Conservation (phyloP, 2,329 filamentous ascomycete species). For the Diplodia scrobiculata region DNA sequence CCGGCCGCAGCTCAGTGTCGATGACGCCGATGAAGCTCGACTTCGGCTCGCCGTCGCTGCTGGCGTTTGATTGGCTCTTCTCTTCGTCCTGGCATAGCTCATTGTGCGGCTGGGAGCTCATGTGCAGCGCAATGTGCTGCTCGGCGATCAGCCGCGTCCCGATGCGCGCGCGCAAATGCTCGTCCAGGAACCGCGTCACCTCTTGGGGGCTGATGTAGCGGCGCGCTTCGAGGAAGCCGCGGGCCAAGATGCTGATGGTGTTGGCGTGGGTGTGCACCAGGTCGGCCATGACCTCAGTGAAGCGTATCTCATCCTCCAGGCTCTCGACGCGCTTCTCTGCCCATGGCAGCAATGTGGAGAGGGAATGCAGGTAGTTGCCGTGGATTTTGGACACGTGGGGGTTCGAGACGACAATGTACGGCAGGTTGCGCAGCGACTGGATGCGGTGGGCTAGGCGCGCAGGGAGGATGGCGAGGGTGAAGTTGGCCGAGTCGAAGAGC, state of each 20-base stretch:
- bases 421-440: slow-evolving; percentile 86
- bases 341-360: slow-evolving; percentile 87
- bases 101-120: slow-evolving; percentile 70
- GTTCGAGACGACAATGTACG: slow-evolving; percentile 98
- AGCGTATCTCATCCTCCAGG: slow-evolving; percentile 83
- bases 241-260: slow-evolving; percentile 88
- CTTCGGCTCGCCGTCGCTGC: slow-evolving; percentile 48
- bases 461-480: slow-evolving; percentile 88
- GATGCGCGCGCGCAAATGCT: slow-evolving; percentile 89
- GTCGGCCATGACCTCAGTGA: slow-evolving; percentile 90
- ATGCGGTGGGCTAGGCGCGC: slow-evolving; percentile 92
- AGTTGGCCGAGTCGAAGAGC: slow-evolving; percentile 88
- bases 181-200: slow-evolving; percentile 89
- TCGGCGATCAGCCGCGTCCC: slow-evolving; percentile 92
- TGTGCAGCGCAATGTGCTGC: slow-evolving; percentile 91
- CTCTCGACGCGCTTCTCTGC: slow-evolving; percentile 71
- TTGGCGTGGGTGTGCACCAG: slow-evolving; percentile 94
- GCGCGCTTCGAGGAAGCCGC: slow-evolving; percentile 88
- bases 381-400: slow-evolving; percentile 93
- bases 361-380: slow-evolving; percentile 90
- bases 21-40: slow-evolving; percentile 89
- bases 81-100: slow-evolving; percentile 49
- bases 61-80: slow-evolving; percentile 39
- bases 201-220: slow-evolving; percentile 82
- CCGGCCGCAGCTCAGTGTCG: slow-evolving; percentile 82